These are phyloP conservation scores for Reutealis trisperma DNA, from an alignment of 345 rosid genomes.

Conservation along the genomic window DNA sequence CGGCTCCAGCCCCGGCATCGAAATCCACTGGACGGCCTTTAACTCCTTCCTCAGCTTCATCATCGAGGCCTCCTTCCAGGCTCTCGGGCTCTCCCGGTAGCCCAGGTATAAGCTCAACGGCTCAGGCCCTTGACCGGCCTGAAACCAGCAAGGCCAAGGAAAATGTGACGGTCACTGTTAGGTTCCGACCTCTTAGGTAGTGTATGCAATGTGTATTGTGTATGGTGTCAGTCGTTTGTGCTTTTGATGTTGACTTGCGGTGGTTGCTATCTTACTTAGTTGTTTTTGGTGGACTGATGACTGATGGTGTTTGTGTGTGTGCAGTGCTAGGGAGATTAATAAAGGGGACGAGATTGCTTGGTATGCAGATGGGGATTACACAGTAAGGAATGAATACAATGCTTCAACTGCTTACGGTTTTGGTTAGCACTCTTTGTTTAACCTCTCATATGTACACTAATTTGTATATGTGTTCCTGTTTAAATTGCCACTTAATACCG, in stretches of 20 bases:
- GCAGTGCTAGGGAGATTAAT: slow-evolving; percentile 67
- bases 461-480: neutral
- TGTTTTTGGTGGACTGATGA: neutral
- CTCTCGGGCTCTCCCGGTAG: slow-evolving; percentile 42
- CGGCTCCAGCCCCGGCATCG: slow-evolving; percentile 26
- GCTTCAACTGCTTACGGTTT: slow-evolving; percentile 68
- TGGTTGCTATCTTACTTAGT: neutral
- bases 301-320: neutral
- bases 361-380: slow-evolving; percentile 80
- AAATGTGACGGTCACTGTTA: slow-evolving; percentile 77
- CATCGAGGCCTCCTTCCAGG: slow-evolving; percentile 50
- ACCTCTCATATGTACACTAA: neutral
- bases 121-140: slow-evolving; percentile 34
- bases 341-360: slow-evolving; percentile 85
- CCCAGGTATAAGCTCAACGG: slow-evolving; percentile 40
- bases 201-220: neutral
- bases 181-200: slow-evolving; percentile 87
- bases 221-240: neutral
- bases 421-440: slow-evolving; percentile 49
- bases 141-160: slow-evolving; percentile 54
- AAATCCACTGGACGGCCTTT: slow-evolving; percentile 39
- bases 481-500: neutral
- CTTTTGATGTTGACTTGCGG: slow-evolving; percentile 7
- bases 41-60: slow-evolving; percentile 48
- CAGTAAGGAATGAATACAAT: slow-evolving; percentile 73